Evolutionary conservation across 2,329 filamentous ascomycete species (phyloP).

Genomic region (Colletotrichum graminicola): DNA sequence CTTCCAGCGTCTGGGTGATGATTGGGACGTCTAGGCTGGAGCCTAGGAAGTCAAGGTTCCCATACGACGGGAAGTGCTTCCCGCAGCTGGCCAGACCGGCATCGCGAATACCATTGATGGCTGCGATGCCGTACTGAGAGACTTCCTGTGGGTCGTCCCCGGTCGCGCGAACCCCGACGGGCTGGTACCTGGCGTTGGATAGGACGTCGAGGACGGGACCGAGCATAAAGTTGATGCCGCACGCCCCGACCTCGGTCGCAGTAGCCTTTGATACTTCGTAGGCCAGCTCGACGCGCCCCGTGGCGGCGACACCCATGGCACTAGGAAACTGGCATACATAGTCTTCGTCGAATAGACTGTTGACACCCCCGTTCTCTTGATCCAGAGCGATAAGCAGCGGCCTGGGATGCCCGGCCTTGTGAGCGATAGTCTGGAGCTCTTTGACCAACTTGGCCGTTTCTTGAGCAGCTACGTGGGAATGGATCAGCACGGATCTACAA

Average conservation of each 20-base stretch:
- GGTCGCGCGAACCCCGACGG: conserved; percentile 87
- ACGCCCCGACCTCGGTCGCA: conserved; percentile 89
- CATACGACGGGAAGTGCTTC: conserved; percentile 97
- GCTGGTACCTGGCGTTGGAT: conserved; percentile 92
- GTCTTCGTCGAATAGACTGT: conserved; percentile 95
- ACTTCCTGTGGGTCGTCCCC: conserved; percentile 96
- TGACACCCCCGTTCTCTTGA: conserved; percentile 98
- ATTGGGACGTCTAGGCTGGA: conserved; percentile 93
- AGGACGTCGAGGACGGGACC: conserved; percentile 94
- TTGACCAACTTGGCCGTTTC: conserved; percentile 90
- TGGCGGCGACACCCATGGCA: conserved; percentile 96
- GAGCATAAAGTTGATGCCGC: conserved; percentile 95
- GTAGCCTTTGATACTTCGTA: conserved; percentile 94
- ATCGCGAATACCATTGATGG: conserved; percentile 92
- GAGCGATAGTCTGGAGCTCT: conserved; percentile 92
- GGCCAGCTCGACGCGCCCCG: conserved; percentile 85
- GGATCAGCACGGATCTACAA: conserved; percentile 24
- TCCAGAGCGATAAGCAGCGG: conserved; percentile 92
- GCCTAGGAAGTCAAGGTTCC: conserved; percentile 92
- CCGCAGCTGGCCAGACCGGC: conserved; percentile 90
- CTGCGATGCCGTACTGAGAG: conserved; percentile 90
- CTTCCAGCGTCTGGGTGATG: conserved; percentile 93
- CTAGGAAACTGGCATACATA: conserved; percentile 97
- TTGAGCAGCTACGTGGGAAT: conserved; percentile 81
- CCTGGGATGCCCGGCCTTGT: conserved; percentile 88